Percentiles rank a stretch among this genome's conserved stretches.
Evolutionary conservation across 768 basidiomycete species (phyloP).

Genomic region (Naganishia onofrii): DNA sequence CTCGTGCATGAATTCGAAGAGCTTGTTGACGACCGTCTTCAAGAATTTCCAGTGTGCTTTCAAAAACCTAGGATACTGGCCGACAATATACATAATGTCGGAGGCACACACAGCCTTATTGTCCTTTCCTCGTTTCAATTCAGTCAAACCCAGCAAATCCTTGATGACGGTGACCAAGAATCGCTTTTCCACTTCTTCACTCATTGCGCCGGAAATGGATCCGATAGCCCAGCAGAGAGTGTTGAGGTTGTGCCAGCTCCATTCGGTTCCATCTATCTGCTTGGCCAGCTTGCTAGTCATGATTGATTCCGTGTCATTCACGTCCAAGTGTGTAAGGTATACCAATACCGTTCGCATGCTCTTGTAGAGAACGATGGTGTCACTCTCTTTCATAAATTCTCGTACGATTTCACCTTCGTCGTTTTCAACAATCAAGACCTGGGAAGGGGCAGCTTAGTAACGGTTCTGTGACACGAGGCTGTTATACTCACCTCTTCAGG

Average conservation of each 20-base stretch:
- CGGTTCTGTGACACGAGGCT: no score
- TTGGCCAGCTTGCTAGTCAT: slow-evolving; percentile 94
- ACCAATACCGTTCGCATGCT: slow-evolving; percentile 96
- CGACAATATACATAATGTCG: slow-evolving; percentile 80
- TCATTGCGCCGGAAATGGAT: slow-evolving; percentile 98
- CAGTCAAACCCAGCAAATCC: slow-evolving; percentile 91
- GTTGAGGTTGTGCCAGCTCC: slow-evolving; percentile 99
- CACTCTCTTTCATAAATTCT: slow-evolving; percentile 96
- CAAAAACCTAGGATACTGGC: slow-evolving; percentile 97
- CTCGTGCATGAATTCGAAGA: slow-evolving; percentile 99
- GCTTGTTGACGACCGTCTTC: slow-evolving; percentile 98
- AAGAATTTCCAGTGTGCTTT: slow-evolving; percentile 99
- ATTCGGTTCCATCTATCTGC: slow-evolving; percentile 92
- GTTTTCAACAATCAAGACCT: slow-evolving; percentile 98
- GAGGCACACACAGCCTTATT: slow-evolving; percentile 91
- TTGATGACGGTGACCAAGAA: slow-evolving; percentile 99
- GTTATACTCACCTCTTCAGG: slow-evolving; percentile 77
- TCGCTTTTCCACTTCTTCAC: slow-evolving; percentile 99
- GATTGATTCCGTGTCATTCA: slow-evolving; percentile 91
- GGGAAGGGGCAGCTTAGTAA: neutral
- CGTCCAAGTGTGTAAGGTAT: slow-evolving; percentile 95
- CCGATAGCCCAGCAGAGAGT: slow-evolving; percentile 99
- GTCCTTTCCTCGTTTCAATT: slow-evolving; percentile 98
- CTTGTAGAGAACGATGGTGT: slow-evolving; percentile 98
- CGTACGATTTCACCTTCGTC: slow-evolving; percentile 99